Conservation (phyloP, 169 alveolate species). For the Eimeria maxima region DNA sequence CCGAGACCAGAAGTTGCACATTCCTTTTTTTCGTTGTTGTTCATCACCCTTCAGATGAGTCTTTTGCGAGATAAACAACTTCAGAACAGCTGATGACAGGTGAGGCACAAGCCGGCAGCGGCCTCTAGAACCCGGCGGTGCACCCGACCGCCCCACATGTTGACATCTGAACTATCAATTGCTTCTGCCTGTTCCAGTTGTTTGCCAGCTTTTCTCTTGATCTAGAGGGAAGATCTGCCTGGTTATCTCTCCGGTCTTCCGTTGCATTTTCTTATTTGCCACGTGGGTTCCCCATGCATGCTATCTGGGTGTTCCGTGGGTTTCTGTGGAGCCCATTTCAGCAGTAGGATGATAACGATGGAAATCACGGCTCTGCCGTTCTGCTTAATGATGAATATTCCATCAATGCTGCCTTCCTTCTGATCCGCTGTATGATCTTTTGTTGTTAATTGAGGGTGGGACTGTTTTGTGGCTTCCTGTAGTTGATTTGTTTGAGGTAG, state of each 20-base stretch:
- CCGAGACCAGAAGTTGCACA: too few species aligned
- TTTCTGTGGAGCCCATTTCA: too few species aligned
- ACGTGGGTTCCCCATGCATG: background rate
- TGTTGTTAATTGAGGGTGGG: background rate
- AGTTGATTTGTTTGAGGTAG: too few species aligned
- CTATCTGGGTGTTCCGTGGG: too few species aligned
- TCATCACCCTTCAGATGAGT: too few species aligned
- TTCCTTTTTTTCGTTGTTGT: too few species aligned
- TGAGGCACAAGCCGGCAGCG: background rate
- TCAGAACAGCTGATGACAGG: background rate
- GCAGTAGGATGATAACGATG: constrained; percentile 78
- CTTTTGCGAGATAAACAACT: background rate
- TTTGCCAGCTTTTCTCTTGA: too few species aligned
- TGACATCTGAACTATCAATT: background rate
- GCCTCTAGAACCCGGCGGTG: background rate
- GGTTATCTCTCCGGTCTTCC: too few species aligned
- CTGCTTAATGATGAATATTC: constrained; percentile 52
- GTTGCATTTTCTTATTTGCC: background rate
- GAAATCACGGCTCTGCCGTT: background rate
- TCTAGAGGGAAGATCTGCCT: too few species aligned
- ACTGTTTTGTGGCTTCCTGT: too few species aligned
- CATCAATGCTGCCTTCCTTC: constrained; percentile 84
- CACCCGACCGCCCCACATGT: background rate
- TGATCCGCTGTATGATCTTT: background rate
- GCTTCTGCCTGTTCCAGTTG: too few species aligned